Evolutionary conservation across 1,139 yeast species (phyloP), one percentile per base, ranked within the genome.

Genomic region (Pichia sp.): DNA sequence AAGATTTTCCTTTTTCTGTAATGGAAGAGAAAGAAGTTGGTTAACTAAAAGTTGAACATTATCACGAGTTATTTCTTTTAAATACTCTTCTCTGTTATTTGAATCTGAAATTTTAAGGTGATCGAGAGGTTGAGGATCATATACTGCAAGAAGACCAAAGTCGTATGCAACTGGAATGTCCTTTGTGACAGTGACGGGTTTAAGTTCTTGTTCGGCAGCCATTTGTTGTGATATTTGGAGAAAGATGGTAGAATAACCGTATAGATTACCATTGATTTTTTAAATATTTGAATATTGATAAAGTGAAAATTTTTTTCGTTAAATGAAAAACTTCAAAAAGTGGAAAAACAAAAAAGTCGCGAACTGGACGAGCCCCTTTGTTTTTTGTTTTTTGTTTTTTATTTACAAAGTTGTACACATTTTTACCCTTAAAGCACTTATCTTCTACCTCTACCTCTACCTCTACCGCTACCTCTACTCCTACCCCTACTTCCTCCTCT

Each of bases 21-120:
- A 80, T 41, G 99, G 99, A 53, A 91, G 79, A 29, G 96, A 88
- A 56, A 93, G 76, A 41, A 95, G 76, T 72, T 93, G 99, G 71
- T 91, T 91, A 61, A 93, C 81, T 59, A 95, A 76, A 55, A 93
- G 77, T 72, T 93, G 99, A 19, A 87, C 88, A 69, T 93, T 93
- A 66, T 91, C 99, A 73, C 99, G 83, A 44, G 97, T 83, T n/a
- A 81, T 75, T 3, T 80, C 73, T 50, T 77, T 74, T 58, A 93
- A 72, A 58, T 84, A 79, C 49, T 73, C 77, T 67, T 91, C 96
- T 63, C 80, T 79, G 52, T 77, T 74, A 28, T 71, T 67, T 36
- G 75, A 75, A 47, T 75, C 72, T 47, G 77, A 71, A 51, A 84
- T 70, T 60, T 80, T 76, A 29, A 74, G 74, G 50, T 76, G 76